Base-by-base conservation (phyloP, 495 filamentous ascomycete species). In the Neurospora africana region DNA sequence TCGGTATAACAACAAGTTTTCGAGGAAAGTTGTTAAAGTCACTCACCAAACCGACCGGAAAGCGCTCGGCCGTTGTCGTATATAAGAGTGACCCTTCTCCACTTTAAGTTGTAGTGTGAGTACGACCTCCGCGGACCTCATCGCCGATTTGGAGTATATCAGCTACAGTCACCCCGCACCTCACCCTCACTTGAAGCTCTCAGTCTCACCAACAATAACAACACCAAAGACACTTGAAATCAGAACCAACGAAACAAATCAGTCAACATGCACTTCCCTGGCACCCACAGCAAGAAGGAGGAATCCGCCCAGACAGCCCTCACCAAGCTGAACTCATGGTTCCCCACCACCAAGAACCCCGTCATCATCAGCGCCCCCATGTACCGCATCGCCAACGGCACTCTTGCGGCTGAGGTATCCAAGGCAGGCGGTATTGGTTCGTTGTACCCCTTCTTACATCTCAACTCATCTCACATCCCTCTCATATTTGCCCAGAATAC, bases 291-390 rank as follows among this genome's bases (percentile, higher is more conserved):
- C 13, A 65, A 65, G 53, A 61, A 61, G 53, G 53, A 33, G 15
- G 53, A 65, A 7, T 17, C 53, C 53, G 53, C 53, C 6, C 53
- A 69, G 5, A n/a, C 21, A 19, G 21, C 37, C 71, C 13, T n/a
- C 39, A 71, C 27, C 61, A 74, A 72, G 40, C 74, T 77, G 8
- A 71, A 73, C 67, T 65, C 53, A 5, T 77, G 73, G 74, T 93
- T 91, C 74, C 89, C 90, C 69, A 90, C 87, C 84, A 84, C 83
- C 44, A 73, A 83, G 3, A 74, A 76, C 37, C 91, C 91, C 1
- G 80, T 94, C 38, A 82, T 95, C 23, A 83, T 89, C 68, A 82
- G 83, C 75, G 92, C 91, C 15, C 92, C 92, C 13, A 94, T 95
- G 92, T 85, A 87, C 44, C 82, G 87, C 30, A 86, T 91, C 71